These are phyloP conservation scores for Euphorbia corollata DNA, from an alignment of 441 rosid genomes.

Conservation along the genomic window DNA sequence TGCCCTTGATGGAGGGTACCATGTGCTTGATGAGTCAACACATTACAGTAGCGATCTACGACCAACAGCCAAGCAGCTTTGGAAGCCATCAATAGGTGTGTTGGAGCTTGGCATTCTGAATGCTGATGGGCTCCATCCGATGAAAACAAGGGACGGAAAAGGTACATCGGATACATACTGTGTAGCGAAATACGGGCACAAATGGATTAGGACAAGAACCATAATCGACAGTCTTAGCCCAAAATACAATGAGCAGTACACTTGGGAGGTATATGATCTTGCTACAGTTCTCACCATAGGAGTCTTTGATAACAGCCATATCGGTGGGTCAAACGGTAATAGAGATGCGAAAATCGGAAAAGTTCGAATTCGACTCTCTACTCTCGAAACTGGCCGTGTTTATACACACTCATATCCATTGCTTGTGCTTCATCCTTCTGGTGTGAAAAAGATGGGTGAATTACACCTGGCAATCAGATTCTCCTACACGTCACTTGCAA, in stretches of 20 bases:
- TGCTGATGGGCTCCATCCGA: constrained; percentile 61
- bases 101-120: constrained; percentile 75
- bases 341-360: constrained; percentile 64
- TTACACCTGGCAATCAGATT: constrained; percentile 80
- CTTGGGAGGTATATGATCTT: constrained; percentile 93
- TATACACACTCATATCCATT: constrained; percentile 78
- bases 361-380: constrained; percentile 70
- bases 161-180: constrained; percentile 86
- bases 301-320: constrained; percentile 70
- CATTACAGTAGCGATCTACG: constrained; percentile 88
- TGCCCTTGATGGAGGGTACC: constrained; percentile 90
- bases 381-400: constrained; percentile 68
- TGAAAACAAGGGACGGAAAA: constrained; percentile 66
- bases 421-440: constrained; percentile 70
- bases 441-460: constrained; percentile 92
- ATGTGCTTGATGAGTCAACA: constrained; percentile 89
- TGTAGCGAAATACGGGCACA: constrained; percentile 88
- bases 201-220: constrained; percentile 88
- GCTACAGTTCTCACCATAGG: constrained; percentile 83
- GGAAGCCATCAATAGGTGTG: constrained; percentile 74
- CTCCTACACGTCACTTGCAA: constrained; percentile 50
- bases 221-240: constrained; percentile 62
- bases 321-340: constrained; percentile 37
- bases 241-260: constrained; percentile 84
- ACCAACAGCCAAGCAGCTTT: constrained; percentile 72